Evolutionary conservation across 202 grass and related monocot species (phyloP), one percentile per base, ranked within the genome.

Genomic region (Carex sylvatica): DNA sequence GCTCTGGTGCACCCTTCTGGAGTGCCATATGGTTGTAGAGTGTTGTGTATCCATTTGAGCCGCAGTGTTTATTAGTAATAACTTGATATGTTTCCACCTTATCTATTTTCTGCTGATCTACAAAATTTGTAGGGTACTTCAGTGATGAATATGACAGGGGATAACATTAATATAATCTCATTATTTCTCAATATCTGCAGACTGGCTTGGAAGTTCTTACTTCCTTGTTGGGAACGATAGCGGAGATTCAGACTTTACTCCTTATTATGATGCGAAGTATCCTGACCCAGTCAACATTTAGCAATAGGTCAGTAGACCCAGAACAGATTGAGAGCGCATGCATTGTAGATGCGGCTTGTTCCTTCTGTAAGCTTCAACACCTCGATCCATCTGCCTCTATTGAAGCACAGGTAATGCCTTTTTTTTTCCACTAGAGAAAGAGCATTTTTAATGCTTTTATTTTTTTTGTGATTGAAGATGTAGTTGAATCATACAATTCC

Each of bases 361-460:
- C 88, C 68, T 97, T 97, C 87, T 97, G 94, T 84, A 97, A 92
- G 87, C 88, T 97, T 80, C 94, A 97, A 80, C 94, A 94, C 60
- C 83, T 97, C 71, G 90, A 94, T 80, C 91, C 94, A 86, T 89
- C 85, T 70, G 78, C 94, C 83, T 88, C 91, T 80, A 81, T 91
- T 73, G 94, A 94, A 92, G 84, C 92, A 80, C 94, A 97, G 76
- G 94, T 91, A 92, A 70, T 61, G 80, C 55, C 58, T 58, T 51
- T 83, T 69, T 69, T 24, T 84, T 88, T 65, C 53, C 78, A 78
- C 65, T 82, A 61, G 55, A 15, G 46, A 85, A 84, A 72, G 23
- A 63, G 60, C 60, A 86, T 67, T 46, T 28, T 31, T 31, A 65
- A 54, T 15, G 14, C 14, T 54, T 54, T 26, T 62, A 24, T 31